Conservation (phyloP, 78 protist genomes). For the Chrysochromulina parva region DNA sequence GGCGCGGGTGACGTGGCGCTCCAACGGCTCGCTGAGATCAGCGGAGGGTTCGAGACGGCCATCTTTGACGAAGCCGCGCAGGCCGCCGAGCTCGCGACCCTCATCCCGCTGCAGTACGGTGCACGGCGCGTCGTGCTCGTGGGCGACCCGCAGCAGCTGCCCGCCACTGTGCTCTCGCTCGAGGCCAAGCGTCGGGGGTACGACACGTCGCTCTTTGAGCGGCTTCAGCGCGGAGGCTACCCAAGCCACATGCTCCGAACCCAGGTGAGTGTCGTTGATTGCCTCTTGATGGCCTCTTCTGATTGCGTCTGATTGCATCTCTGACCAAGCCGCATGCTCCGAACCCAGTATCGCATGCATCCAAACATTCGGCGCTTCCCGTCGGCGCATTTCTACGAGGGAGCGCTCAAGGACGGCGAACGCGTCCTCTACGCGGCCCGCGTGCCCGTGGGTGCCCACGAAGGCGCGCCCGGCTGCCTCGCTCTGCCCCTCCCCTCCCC, state of each 20-base stretch:
- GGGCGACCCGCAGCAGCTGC: conserved; percentile 51
- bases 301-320: no score
- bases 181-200: neutral
- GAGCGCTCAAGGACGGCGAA: neutral
- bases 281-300: no score
- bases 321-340: no score
- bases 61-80: conserved; percentile 41
- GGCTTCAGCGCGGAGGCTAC: conserved; percentile 12
- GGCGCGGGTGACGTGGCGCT: neutral
- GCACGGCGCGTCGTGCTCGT: neutral
- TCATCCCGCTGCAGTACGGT: conserved; percentile 19
- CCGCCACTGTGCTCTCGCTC: conserved; percentile 16
- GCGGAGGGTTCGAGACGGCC: conserved; percentile 14
- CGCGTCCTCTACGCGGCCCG: neutral
- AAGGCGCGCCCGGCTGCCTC: no score
- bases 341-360: conserved; percentile 69
- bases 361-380: conserved; percentile 40
- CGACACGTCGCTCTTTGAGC: conserved; percentile 16
- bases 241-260: neutral
- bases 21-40: no score
- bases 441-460: neutral
- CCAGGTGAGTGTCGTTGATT: no score
- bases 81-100: conserved; percentile 27
- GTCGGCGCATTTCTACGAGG: conserved; percentile 42
- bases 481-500: neutral